A percentile compares a stretch with the other conserved stretches of the same genome.
Evolutionary conservation across 1,284 basidiomycete species (phyloP).

Genomic region (Trichosporon ovoides): DNA sequence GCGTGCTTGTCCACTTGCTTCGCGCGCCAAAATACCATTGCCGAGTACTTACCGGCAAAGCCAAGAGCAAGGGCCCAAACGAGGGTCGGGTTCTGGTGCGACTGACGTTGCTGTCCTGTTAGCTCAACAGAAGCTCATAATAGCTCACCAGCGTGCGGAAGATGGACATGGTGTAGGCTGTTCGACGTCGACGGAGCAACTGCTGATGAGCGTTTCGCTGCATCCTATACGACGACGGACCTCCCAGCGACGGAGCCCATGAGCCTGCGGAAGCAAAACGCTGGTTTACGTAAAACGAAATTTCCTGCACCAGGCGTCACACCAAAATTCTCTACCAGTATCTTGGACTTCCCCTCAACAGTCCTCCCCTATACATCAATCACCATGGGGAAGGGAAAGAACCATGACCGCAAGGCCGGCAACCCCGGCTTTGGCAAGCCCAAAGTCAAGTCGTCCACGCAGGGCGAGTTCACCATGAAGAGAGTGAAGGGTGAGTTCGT

Average conservation of each 20-base stretch:
- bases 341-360: slow-evolving; percentile 2
- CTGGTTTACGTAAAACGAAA: slow-evolving; percentile 5
- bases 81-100: slow-evolving; percentile 87
- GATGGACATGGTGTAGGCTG: slow-evolving; percentile 25
- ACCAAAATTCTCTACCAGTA: slow-evolving; percentile 11
- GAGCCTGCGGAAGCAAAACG: neutral
- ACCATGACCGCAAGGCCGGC: slow-evolving; percentile 43
- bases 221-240: neutral
- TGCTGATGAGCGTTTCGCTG: slow-evolving; percentile 1
- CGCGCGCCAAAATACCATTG: no score
- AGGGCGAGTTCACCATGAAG: slow-evolving; percentile 53
- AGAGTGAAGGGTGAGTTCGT: slow-evolving; percentile 63
- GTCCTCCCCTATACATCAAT: slow-evolving; percentile 1
- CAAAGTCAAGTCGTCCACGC: slow-evolving; percentile 33
- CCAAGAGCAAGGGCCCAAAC: slow-evolving; percentile 82
- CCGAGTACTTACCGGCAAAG: slow-evolving; percentile 39
- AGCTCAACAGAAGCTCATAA: neutral
- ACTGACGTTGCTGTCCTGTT: slow-evolving; percentile 61
- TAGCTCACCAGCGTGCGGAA: slow-evolving; percentile 30
- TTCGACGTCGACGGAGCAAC: slow-evolving; percentile 8
- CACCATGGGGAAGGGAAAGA: slow-evolving; percentile 49
- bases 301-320: neutral
- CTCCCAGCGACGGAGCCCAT: neutral
- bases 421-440: slow-evolving; percentile 35
- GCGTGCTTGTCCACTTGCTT: no score